Evolutionary conservation across 2,329 filamentous ascomycete genomes (phyloP).

Genomic region (Ascochyta pisi): DNA sequence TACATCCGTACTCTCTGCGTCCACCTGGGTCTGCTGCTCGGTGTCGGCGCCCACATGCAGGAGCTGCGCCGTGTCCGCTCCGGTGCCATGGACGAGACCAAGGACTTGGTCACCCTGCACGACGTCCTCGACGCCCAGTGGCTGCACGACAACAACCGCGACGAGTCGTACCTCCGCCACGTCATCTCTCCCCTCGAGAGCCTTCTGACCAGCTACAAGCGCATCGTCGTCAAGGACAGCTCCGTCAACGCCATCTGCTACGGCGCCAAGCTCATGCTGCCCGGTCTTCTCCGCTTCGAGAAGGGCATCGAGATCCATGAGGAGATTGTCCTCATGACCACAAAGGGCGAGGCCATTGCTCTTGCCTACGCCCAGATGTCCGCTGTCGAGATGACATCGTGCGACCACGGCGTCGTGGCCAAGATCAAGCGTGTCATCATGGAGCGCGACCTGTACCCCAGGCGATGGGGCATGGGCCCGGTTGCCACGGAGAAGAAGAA

Average conservation of each 20-base stretch:
- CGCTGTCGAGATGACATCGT: slow-evolving; percentile 93
- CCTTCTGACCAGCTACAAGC: slow-evolving; percentile 91
- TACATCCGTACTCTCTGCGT: slow-evolving; percentile 99
- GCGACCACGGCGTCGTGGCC: slow-evolving; percentile 96
- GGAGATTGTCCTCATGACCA: slow-evolving; percentile 97
- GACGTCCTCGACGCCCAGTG: slow-evolving; percentile 96
- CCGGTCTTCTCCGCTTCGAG: slow-evolving; percentile 92
- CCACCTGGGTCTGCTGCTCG: slow-evolving; percentile 77
- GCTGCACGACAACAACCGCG: slow-evolving; percentile 92
- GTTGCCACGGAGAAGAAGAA: slow-evolving; percentile 98
- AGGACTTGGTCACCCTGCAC: slow-evolving; percentile 90
- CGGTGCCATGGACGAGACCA: slow-evolving; percentile 92
- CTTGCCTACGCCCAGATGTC: slow-evolving; percentile 98
- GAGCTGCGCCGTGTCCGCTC: slow-evolving; percentile 92
- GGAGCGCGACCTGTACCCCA: slow-evolving; percentile 97
- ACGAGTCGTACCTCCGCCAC: slow-evolving; percentile 88
- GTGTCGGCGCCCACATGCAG: slow-evolving; percentile 97
- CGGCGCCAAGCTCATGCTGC: slow-evolving; percentile 98
- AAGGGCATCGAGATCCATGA: slow-evolving; percentile 91
- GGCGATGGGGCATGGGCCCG: slow-evolving; percentile 94
- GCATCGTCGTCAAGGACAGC: slow-evolving; percentile 96
- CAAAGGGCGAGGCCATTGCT: slow-evolving; percentile 98
- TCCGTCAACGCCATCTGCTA: slow-evolving; percentile 98
- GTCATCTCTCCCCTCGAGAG: slow-evolving; percentile 94
- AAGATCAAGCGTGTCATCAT: slow-evolving; percentile 99